phyloP scores from a whole-genome alignment of 345 rosid genomes.

The Limnanthes douglasii region DNA sequence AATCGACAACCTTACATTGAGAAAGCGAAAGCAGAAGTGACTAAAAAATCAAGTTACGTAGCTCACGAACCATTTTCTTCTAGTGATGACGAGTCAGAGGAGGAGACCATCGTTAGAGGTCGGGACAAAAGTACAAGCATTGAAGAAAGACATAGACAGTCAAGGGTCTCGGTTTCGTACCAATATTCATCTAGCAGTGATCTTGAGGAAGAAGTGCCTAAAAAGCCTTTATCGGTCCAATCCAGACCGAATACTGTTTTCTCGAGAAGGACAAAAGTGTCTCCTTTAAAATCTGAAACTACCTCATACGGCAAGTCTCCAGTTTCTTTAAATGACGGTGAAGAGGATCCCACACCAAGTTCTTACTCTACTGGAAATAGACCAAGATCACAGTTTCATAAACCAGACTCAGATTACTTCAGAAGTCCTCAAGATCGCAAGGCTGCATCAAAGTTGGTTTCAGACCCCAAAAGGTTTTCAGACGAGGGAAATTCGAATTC shows the following conservation, averaged over 20 bases:
- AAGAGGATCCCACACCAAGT: conserved; percentile 7
- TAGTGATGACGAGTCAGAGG: conserved; percentile 22
- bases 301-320: conserved; percentile 14
- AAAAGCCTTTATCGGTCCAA: conserved; percentile 16
- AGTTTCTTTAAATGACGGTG: conserved; percentile 6
- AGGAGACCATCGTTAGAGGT: conserved; percentile 14
- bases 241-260: conserved; percentile 13
- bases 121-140: conserved; percentile 21
- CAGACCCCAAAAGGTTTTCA: too few species aligned
- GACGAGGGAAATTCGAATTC: too few species aligned
- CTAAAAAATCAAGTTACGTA: conserved; percentile 14
- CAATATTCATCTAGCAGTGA: conserved; percentile 20
- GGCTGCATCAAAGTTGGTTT: too few species aligned
- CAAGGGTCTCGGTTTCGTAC: conserved; percentile 16
- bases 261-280: conserved; percentile 51
- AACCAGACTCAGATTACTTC: conserved; percentile 7
- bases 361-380: conserved; percentile 8
- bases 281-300: conserved; percentile 8
- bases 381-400: conserved; percentile 3
- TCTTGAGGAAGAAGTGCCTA: conserved; percentile 20
- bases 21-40: conserved; percentile 11
- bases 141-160: too few species aligned
- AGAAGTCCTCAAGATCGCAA: too few species aligned
- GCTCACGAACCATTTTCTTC: conserved; percentile 14
- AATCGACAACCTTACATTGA: conserved; percentile 15